Evolutionary conservation across 2,329 filamentous ascomycete genomes (phyloP).

Genomic region (Hymenoscyphus fructigenus): DNA sequence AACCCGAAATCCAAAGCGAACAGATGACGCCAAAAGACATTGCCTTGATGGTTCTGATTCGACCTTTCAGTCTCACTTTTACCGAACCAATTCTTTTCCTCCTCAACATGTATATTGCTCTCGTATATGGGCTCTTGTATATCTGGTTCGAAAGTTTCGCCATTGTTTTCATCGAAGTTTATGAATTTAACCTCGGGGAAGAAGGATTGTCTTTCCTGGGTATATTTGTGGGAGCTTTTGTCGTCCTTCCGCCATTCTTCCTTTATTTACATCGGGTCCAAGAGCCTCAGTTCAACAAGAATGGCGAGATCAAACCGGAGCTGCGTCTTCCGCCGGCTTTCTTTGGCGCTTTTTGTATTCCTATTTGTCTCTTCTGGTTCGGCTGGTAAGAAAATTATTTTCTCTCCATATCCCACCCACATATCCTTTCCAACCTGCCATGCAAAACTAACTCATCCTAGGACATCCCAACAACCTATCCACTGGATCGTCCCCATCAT

Average conservation of each 20-base stretch:
- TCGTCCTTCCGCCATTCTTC: conserved; percentile 47
- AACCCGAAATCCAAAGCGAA: conserved; percentile 54
- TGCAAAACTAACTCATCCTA: not conserved
- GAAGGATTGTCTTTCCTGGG: conserved; percentile 60
- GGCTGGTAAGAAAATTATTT: conserved; percentile 44
- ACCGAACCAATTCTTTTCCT: conserved; percentile 62
- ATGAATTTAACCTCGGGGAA: conserved; percentile 57
- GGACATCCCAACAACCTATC: conserved; percentile 46
- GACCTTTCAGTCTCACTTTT: conserved; percentile 57
- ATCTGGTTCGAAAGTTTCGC: conserved; percentile 63
- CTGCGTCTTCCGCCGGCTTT: conserved; percentile 54
- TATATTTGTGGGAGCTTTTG: conserved; percentile 50
- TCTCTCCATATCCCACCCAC: not conserved
- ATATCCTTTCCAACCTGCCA: not conserved
- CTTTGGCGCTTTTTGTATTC: conserved; percentile 50
- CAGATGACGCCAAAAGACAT: conserved; percentile 46
- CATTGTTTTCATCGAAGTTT: conserved; percentile 58
- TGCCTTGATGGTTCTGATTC: conserved; percentile 54
- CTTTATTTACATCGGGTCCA: conserved; percentile 50
- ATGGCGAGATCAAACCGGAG: conserved; percentile 52
- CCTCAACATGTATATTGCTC: conserved; percentile 59
- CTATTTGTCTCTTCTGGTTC: conserved; percentile 56
- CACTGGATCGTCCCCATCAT: conserved; percentile 59
- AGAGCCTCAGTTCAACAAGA: conserved; percentile 47
- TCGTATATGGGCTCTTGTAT: conserved; percentile 62